Evolutionary conservation across 2,329 filamentous ascomycete species (phyloP), one percentile per base, ranked within the genome.

Genomic region (Davidsoniella neocaledoniae): DNA sequence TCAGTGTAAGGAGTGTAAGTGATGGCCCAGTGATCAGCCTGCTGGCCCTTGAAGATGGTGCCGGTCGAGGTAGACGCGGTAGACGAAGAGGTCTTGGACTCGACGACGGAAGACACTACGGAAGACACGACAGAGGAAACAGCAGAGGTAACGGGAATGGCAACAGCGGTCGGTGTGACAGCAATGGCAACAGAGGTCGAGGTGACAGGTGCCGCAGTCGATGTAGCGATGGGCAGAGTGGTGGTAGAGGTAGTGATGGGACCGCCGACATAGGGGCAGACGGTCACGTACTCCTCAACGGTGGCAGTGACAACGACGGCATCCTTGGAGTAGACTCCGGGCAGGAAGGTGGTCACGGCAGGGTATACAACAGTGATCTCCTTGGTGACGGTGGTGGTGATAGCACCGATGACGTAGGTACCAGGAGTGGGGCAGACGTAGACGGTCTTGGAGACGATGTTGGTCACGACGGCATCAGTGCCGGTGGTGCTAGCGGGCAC

Each of bases 1-100:
- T 69, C 59, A 57, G 69, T 70, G 69, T 84, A 91, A 46, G 83
- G 83, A 40, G 83, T 85, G 73, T 87, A 91, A 60, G 83, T 84
- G 61, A 90, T 82, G 63, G 76, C 83, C 71, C 77, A 85, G 61
- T 80, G 74, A 63, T 72, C 66, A 48, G 68, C 70, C 58, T 59
- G 57, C 58, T 68, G 67, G 54, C 62, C 60, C 51, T 68, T 61
- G 47, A 53, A 53, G 36, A 53, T 21, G n/a, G 43, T 29, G 54
- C 56, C 54, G 55, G 62, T 60, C 52, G 61, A 54, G 55, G 50
- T 48, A 46, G 48, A 25, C 19, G 42, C 37, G n/a, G 43, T 21
- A 17, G 46, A 12, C 2, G 53, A 51, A 57, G 55, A 54, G 56
- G 57, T 36, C 29, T 50, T 55, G 55, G 63, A 51, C 56, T 55